phyloP scores from a whole-genome alignment of 148 eudicot species.

The Bassia scoparia region DNA sequence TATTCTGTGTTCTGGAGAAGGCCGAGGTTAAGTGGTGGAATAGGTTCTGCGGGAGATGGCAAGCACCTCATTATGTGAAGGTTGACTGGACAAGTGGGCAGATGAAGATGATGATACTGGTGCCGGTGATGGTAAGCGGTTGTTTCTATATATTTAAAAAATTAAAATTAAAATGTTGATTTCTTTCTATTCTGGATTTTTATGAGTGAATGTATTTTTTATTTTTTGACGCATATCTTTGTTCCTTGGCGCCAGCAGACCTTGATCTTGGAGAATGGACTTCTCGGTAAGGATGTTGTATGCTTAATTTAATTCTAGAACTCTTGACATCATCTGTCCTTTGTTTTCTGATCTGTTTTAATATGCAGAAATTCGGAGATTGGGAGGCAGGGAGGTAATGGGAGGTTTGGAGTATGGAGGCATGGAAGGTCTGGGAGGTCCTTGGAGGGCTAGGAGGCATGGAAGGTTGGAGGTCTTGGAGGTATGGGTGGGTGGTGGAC shows the following conservation, averaged over 20 bases:
- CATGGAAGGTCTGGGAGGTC: conserved; percentile 17
- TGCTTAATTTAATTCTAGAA: background rate
- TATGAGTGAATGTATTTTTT: background rate
- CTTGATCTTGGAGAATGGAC: conserved; percentile 86
- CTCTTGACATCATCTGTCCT: background rate
- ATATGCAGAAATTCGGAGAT: conserved; percentile 76
- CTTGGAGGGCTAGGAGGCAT: no score
- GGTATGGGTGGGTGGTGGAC: conserved; percentile 52
- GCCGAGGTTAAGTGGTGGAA: conserved; percentile 88
- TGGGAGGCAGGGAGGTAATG: no score
- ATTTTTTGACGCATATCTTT: background rate
- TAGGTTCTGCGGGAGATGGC: conserved; percentile 63
- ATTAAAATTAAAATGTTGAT: no score
- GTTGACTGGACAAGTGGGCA: conserved; percentile 98
- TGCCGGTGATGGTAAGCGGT: conserved; percentile 24
- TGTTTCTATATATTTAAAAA: background rate
- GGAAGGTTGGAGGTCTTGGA: no score
- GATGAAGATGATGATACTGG: conserved; percentile 84
- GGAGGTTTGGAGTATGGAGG: conserved; percentile 43
- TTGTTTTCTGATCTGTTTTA: conserved; percentile 10
- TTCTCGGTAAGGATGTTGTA: conserved; percentile 62
- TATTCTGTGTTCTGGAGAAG: conserved; percentile 77
- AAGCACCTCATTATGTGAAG: conserved; percentile 86
- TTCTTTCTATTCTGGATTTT: background rate
- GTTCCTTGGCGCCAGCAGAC: conserved; percentile 52